phyloP scores from a whole-genome alignment of 2,329 filamentous ascomycete genomes.

The Pyrenochaeta sp. region DNA sequence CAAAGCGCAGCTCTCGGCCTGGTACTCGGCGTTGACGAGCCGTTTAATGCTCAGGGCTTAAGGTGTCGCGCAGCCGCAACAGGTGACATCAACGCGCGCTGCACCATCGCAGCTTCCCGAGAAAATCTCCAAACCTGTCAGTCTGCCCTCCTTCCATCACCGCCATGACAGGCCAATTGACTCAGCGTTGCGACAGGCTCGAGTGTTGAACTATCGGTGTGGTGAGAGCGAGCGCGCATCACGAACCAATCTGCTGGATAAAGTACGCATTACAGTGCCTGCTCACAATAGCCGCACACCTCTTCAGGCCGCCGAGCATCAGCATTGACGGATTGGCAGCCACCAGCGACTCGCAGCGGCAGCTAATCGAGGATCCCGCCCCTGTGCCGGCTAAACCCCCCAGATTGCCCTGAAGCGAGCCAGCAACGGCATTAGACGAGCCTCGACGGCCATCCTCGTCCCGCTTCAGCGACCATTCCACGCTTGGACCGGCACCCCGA shows the following conservation, averaged over 20 bases:
- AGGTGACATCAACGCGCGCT: slow-evolving; percentile 30
- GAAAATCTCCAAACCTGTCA: slow-evolving; percentile 14
- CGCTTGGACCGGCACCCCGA: slow-evolving; percentile 25
- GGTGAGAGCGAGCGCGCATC: slow-evolving; percentile 24
- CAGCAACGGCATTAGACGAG: slow-evolving; percentile 46
- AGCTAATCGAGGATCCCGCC: slow-evolving; percentile 48
- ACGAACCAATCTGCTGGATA: slow-evolving; percentile 39
- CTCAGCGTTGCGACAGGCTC: slow-evolving; percentile 24
- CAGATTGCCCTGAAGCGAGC: slow-evolving; percentile 49
- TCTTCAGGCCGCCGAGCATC: slow-evolving; percentile 24
- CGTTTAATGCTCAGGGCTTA: slow-evolving; percentile 42
- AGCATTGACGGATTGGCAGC: slow-evolving; percentile 39
- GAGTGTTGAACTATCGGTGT: slow-evolving; percentile 21
- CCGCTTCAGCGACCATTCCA: slow-evolving; percentile 24
- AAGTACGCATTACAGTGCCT: slow-evolving; percentile 38
- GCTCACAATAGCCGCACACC: slow-evolving; percentile 27
- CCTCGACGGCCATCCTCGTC: slow-evolving; percentile 23
- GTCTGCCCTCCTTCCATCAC: slow-evolving; percentile 16
- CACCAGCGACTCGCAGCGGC: slow-evolving; percentile 44
- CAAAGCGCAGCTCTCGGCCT: slow-evolving; percentile 44
- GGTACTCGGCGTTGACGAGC: slow-evolving; percentile 37
- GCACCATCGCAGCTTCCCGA: slow-evolving; percentile 13
- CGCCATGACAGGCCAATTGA: slow-evolving; percentile 18
- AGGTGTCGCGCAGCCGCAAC: slow-evolving; percentile 42
- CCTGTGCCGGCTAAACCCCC: slow-evolving; percentile 49